Conservation (phyloP, 495 filamentous ascomycete genomes). For the Penicillium malachiteum region DNA sequence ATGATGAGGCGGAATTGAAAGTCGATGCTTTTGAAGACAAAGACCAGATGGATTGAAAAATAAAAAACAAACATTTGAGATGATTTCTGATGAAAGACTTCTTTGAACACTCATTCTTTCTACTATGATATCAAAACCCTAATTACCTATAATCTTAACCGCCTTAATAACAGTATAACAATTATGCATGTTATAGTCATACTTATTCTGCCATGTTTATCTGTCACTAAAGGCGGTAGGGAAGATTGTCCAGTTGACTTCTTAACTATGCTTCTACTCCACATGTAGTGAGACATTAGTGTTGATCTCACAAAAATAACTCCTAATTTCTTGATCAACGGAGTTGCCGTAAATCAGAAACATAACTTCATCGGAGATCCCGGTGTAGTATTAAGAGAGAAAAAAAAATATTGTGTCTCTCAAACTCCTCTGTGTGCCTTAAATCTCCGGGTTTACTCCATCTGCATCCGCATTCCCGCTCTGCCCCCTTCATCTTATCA, state of each 20-base stretch:
- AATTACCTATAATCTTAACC: no score
- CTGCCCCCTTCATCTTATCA: conserved; percentile 17
- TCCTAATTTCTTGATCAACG: neutral
- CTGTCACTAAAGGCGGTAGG: no score
- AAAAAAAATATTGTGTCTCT: neutral
- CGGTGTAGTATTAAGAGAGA: neutral
- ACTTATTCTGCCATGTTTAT: neutral
- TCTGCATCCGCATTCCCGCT: conserved; percentile 14
- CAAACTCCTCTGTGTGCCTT: conserved; percentile 4
- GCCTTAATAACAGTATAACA: neutral
- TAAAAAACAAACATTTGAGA: no score
- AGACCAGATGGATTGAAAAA: no score
- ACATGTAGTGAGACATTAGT: neutral
- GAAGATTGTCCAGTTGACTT: no score
- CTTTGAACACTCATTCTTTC: no score
- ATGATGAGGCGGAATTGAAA: no score
- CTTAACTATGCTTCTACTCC: neutral
- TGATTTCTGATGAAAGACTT: no score
- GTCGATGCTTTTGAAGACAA: no score
- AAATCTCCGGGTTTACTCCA: conserved; percentile 16
- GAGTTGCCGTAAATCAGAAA: neutral
- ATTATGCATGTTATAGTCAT: neutral
- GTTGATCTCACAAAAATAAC: neutral
- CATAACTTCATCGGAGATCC: neutral
- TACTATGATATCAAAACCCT: no score